Conservation (phyloP, 2,329 filamentous ascomycete genomes). For the Seiridium cupressi region DNA sequence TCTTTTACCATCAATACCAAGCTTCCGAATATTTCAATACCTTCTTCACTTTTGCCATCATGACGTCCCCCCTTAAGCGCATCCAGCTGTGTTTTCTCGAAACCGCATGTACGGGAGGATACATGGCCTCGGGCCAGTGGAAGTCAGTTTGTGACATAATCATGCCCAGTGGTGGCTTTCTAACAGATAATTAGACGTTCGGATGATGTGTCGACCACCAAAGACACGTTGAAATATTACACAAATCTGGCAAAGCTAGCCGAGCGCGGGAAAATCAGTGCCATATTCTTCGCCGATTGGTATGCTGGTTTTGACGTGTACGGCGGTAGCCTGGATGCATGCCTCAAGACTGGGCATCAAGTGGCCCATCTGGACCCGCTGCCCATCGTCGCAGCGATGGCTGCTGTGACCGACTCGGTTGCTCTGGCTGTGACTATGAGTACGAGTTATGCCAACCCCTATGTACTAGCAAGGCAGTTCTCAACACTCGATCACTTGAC, state of each 20-base stretch:
- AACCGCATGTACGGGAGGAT: background rate
- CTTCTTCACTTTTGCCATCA: too few species aligned
- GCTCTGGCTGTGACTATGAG: conserved; percentile 60
- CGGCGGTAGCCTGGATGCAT: conserved; percentile 6
- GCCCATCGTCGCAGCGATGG: conserved; percentile 55
- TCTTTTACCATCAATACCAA: background rate
- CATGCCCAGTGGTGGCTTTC: background rate
- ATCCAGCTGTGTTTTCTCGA: conserved; percentile 8
- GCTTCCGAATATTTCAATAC: background rate
- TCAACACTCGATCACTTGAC: conserved; percentile 61
- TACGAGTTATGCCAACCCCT: conserved; percentile 60
- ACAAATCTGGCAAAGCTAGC: conserved; percentile 6
- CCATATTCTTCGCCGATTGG: conserved; percentile 11
- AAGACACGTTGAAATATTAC: conserved; percentile 11
- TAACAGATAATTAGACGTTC: background rate
- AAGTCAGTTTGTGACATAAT: background rate
- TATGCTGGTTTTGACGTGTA: conserved; percentile 9
- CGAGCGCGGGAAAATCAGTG: conserved; percentile 4
- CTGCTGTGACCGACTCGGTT: conserved; percentile 60
- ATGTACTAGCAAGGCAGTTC: conserved; percentile 57
- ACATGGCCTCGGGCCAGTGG: conserved; percentile 10
- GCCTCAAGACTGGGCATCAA: conserved; percentile 1
- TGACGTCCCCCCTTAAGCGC: background rate
- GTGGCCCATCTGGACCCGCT: conserved; percentile 9
- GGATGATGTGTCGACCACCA: conserved; percentile 1